Conservation (phyloP, 2,329 filamentous ascomycete species). For the Claviceps africana region DNA sequence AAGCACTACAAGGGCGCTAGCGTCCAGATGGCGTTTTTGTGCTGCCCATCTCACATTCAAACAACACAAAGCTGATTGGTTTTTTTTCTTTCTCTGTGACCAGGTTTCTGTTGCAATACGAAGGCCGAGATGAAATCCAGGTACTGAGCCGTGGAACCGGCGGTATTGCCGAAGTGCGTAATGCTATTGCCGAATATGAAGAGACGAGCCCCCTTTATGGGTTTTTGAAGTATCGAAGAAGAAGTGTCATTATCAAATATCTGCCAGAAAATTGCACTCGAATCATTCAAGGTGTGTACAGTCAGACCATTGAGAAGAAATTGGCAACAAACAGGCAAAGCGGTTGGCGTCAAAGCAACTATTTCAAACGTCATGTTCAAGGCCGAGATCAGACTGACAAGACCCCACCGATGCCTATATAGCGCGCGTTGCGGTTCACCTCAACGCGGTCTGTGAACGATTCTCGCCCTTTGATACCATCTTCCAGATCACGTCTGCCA, state of each 20-base stretch:
- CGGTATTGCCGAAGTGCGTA: slow-evolving; percentile 72
- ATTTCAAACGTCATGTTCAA: background rate
- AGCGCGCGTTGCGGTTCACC: slow-evolving; percentile 73
- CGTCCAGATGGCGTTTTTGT: background rate
- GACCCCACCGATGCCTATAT: background rate
- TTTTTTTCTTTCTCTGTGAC: slow-evolving; percentile 4
- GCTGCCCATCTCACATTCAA: background rate
- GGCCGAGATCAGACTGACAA: background rate
- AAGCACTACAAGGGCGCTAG: too few species aligned
- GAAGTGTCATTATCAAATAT: slow-evolving; percentile 86
- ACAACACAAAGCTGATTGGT: background rate
- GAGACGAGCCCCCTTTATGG: slow-evolving; percentile 85
- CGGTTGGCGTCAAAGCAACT: background rate
- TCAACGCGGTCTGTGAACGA: slow-evolving; percentile 50
- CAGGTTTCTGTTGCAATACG: slow-evolving; percentile 92
- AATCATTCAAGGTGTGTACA: slow-evolving; percentile 67
- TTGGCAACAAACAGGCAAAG: background rate
- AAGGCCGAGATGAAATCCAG: slow-evolving; percentile 74
- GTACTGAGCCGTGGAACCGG: slow-evolving; percentile 63
- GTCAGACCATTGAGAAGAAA: background rate
- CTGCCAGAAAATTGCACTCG: slow-evolving; percentile 82
- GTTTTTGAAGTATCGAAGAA: slow-evolving; percentile 74
- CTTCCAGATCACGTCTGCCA: slow-evolving; percentile 59
- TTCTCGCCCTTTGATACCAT: slow-evolving; percentile 80
- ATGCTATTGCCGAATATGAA: slow-evolving; percentile 61